Evolutionary conservation across 768 basidiomycete genomes (phyloP), one percentile per base, ranked within the genome.

Genomic region (Suillus variegatus): DNA sequence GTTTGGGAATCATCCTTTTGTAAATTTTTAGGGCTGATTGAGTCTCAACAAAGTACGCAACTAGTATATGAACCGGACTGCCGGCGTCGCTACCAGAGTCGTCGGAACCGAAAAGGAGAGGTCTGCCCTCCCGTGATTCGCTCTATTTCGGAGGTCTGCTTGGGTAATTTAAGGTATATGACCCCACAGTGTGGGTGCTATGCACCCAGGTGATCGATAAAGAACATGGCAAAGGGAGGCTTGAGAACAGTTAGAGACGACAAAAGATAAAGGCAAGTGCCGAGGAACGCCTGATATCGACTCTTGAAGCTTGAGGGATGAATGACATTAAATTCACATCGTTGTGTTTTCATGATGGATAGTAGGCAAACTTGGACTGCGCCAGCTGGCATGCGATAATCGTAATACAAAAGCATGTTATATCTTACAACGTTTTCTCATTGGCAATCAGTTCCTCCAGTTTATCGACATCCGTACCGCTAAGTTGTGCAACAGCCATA

Each of bases 401-500:
- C 22, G 9, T 64, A 35, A 65, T 41, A 35, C 38, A 40, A 35
- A 38, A 16, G 18, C 47, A 54, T 57, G 43, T 32, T 46, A 35
- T 8, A 46, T 43, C 61, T 60, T 75, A 74, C 65, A 77, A 12
- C 5, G 66, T 54, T 64, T 81, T 85, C 70, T 87, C 86, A 68
- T 80, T 44, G 14, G 71, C 74, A 55, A 87, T 83, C 64, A 87
- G 70, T 55, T 83, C 80, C 57, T 80, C 75, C 28, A 88, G 69
- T 35, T 75, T 77, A 14, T 76, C 68, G 54, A 82, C 81, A 65
- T 83, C 72, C 58, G 79, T 78, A 10, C 76, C 75, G 32, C 71
- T 72, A 41, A 87, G 69, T 41, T 71, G 75, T 52, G 79, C 74
- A 9, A 81, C 78, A n/a, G 76, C 64, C 65, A 80, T 82, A 68